Evolutionary conservation across 495 filamentous ascomycete genomes (phyloP), one percentile per base, ranked within the genome.

Genomic region (Podospora sp.): DNA sequence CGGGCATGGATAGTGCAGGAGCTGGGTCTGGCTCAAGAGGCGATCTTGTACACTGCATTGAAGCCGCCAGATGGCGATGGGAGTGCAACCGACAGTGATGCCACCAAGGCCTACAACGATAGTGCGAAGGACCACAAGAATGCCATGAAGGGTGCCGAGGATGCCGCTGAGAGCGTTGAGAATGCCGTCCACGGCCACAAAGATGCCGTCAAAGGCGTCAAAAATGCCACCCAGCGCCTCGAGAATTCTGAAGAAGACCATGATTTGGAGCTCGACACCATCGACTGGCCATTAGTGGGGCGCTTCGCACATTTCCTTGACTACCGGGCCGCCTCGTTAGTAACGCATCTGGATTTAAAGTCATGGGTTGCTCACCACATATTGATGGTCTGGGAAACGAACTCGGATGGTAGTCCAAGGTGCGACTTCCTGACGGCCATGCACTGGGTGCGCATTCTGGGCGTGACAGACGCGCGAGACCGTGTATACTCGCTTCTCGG

Each of bases 1-100:
- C 69, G 72, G 50, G 57, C 68, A 25, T 74, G 72, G 72, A 70
- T 71, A 46, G 72, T 74, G 24, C 72, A 74, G 58, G 72, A 74
- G 65, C 57, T 71, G 49, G 67, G 70, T 26, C 67, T 74, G 9
- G 66, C 64, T 9, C 57, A 59, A 12, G 27, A 60, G 27, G 69
- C 67, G 11, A 66, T 65, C 21, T 12, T 74, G 50, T 68, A 56
- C 58, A 22, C 65, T 29, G 68, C 68, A 29, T 25, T 56, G 14
- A 67, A 60, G 55, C 65, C 68, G 18, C 22, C 60, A 7, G 53
- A 52, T 1, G 52, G 29, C 9, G 24, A 35, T 12, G 27, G 21
- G 24, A 26, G 6, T n/a, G n/a, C n/a, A n/a, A n/a, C n/a, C n/a
- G n/a, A n/a, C n/a, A n/a, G n/a, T n/a, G n/a, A n/a, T n/a, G n/a